Evolutionary conservation across 495 filamentous ascomycete species (phyloP).

Genomic region (Penicillium fimorum): DNA sequence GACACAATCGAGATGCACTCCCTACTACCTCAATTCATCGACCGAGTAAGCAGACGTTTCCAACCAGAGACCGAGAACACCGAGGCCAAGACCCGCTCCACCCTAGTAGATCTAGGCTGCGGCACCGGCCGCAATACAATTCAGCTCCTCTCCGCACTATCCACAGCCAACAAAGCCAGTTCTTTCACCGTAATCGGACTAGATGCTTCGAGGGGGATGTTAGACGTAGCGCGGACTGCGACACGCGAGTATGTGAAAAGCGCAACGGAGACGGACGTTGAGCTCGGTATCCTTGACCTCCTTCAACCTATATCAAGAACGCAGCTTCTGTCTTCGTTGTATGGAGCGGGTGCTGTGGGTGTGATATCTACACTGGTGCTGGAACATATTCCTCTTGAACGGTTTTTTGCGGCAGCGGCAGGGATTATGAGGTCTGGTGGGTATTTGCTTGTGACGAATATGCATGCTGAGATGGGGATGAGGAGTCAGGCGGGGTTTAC

Average conservation of each 20-base stretch:
- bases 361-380: conserved; percentile 66
- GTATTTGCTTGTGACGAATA: conserved; percentile 65
- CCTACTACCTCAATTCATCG: conserved; percentile 55
- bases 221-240: conserved; percentile 50
- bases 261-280: conserved; percentile 2
- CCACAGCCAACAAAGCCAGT: background rate
- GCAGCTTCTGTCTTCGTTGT: conserved; percentile 17
- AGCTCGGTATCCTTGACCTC: conserved; percentile 34
- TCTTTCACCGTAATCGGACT: conserved; percentile 43
- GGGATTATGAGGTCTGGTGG: conserved; percentile 50
- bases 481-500: conserved; percentile 68
- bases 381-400: conserved; percentile 60
- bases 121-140: conserved; percentile 69
- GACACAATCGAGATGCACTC: conserved; percentile 58
- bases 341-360: conserved; percentile 35
- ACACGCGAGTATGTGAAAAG: conserved; percentile 6
- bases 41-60: conserved; percentile 22
- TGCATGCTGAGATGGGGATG: conserved; percentile 69
- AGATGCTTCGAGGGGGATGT: conserved; percentile 54
- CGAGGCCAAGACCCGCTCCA: conserved; percentile 45
- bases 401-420: conserved; percentile 55
- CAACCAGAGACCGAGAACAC: conserved; percentile 7
- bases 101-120: conserved; percentile 53
- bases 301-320: conserved; percentile 21
- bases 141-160: conserved; percentile 44